These are phyloP conservation scores for Aspergillus sclerotiicarbonarius DNA, from an alignment of 495 filamentous ascomycete genomes.

Conservation along the genomic window DNA sequence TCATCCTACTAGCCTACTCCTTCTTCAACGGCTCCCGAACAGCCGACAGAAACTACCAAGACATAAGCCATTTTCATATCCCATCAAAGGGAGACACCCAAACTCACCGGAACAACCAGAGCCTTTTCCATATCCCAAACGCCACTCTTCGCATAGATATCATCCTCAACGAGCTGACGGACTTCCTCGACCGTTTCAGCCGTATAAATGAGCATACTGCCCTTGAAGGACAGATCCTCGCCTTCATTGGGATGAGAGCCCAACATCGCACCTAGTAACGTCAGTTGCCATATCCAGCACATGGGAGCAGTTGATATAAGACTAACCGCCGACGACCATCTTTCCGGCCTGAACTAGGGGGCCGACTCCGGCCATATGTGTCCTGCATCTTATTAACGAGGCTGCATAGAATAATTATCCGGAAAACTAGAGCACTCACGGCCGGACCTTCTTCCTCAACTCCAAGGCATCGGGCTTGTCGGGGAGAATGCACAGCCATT, in stretches of 20 bases:
- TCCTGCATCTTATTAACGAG: conserved; percentile 7
- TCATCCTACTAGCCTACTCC: background rate
- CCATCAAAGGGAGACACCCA: too few relatives aligned
- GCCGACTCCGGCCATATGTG: conserved; percentile 20
- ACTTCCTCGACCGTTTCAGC: conserved; percentile 67
- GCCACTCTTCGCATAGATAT: conserved; percentile 63
- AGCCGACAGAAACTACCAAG: conserved; percentile 7
- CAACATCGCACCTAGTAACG: conserved; percentile 58
- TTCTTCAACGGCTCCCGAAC: conserved; percentile 12
- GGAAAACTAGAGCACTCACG: conserved; percentile 4
- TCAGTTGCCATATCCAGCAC: too few relatives aligned
- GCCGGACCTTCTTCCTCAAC: conserved; percentile 15
- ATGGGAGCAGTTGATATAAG: background rate
- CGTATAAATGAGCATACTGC: conserved; percentile 59
- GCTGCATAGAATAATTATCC: background rate
- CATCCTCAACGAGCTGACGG: conserved; percentile 57
- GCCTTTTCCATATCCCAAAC: conserved; percentile 83
- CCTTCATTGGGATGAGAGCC: conserved; percentile 54
- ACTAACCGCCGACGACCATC: conserved; percentile 26
- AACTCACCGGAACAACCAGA: conserved; percentile 39
- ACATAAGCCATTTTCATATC: too few relatives aligned
- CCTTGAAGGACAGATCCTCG: conserved; percentile 57
- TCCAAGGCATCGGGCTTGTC: conserved; percentile 18
- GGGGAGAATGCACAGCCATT: conserved; percentile 26
- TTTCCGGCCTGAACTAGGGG: conserved; percentile 21